Evolutionary conservation across 169 alveolate genomes (phyloP), one percentile per base, ranked within the genome.

Genomic region (Plasmodium ovale): DNA sequence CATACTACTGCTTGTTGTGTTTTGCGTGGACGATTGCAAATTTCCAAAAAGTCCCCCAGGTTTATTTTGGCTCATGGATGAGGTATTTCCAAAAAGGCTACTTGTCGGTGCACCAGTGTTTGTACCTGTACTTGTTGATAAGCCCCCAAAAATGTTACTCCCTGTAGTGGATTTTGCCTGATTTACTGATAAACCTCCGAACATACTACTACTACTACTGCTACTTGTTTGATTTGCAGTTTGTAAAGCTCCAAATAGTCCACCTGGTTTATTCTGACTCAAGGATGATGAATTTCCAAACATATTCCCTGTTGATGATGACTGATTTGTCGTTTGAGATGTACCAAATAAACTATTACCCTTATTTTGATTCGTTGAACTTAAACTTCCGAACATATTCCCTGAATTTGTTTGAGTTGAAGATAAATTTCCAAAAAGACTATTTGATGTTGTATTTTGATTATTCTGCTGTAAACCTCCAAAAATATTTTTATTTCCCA

Each of bases 401-500:
- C 87, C 68, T 27, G 87, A 68, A 31, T 33, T 54, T 14, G 60
- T 39, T 56, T 68, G 71, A 68, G 39, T 68, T 25, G 91, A 47
- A 21, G 87, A 70, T 33, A 85, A 35, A 42, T 85, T 67, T 14
- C 91, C 87, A 85, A 85, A 85, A 35, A 85, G 31, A 47, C 59
- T 85, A 16, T 54, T 59, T 12, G 87, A 68, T 33, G 85, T 12
- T 54, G 59, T 31, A 37, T 42, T 85, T 23, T 85, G 91, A 37
- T 68, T 69, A 21, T 31, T 69, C 62, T 39, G 72, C 49, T 67
- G 91, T 44, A 85, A 37, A 35, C 91, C 73, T 56, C 91, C 91
- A 85, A 85, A 85, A 10, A 85, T 42, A 16, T 68, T 62, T 85
- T 85, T 85, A 67, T 69, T 85, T 25, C 62, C 4, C 44, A 85